Percentiles rank a stretch among this genome's conserved stretches.
Evolutionary conservation across 2,329 filamentous ascomycete genomes (phyloP).

Genomic region (Coniella vitis): DNA sequence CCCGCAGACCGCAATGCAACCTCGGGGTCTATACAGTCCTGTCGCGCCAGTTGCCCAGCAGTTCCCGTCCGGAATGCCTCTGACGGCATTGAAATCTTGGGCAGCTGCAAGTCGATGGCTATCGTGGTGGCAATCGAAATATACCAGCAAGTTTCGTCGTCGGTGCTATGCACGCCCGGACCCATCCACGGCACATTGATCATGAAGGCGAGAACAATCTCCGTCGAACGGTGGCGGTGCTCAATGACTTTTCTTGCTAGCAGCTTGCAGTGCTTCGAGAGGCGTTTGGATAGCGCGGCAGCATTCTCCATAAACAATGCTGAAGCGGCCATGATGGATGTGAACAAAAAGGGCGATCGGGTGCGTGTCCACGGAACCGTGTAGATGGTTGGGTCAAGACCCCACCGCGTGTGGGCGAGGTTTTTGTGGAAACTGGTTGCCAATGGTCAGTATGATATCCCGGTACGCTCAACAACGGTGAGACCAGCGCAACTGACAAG

Average conservation of each 20-base stretch:
- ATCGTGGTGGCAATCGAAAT: constrained; percentile 64
- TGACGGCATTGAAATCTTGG: constrained; percentile 59
- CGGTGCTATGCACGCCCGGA: constrained; percentile 58
- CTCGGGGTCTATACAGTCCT: constrained; percentile 62
- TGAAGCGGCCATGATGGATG: constrained; percentile 62
- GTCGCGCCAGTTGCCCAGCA: constrained; percentile 46
- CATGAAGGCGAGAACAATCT: constrained; percentile 70
- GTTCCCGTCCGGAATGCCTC: constrained; percentile 37
- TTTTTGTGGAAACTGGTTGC: constrained; percentile 58
- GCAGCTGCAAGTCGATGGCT: constrained; percentile 61
- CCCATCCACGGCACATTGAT: constrained; percentile 72
- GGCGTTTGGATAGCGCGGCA: constrained; percentile 56
- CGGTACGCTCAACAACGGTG: constrained; percentile 1
- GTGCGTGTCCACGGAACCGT: constrained; percentile 58
- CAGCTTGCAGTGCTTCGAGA: constrained; percentile 56
- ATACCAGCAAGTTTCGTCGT: constrained; percentile 67
- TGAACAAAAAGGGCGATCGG: constrained; percentile 65
- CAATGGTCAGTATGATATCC: background rate
- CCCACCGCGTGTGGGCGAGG: constrained; percentile 68
- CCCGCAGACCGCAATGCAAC: constrained; percentile 62
- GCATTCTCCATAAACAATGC: constrained; percentile 60
- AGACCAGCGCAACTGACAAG: too few species aligned
- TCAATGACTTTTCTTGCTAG: constrained; percentile 57
- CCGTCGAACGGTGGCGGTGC: constrained; percentile 59
- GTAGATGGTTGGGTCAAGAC: constrained; percentile 61